Evolutionary conservation across 2,329 filamentous ascomycete genomes (phyloP), one percentile per base, ranked within the genome.

Genomic region (Dactylellina haptotyla): DNA sequence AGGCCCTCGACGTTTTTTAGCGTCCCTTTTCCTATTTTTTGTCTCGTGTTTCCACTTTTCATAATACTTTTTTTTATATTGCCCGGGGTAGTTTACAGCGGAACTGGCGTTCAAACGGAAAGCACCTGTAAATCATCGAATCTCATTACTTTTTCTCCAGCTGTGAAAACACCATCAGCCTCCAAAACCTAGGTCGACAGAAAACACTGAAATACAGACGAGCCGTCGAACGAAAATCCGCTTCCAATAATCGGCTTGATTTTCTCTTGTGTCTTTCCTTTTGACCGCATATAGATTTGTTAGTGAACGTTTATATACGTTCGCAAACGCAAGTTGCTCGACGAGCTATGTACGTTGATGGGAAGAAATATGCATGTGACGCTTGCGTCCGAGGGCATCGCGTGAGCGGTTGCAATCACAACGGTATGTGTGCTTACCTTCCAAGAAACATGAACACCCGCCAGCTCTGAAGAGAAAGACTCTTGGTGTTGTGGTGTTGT

Each of bases 351-450:
- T 86, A 93, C 81, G 91, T 93, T 82, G 89, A 97, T 86, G 94
- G 94, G 82, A 92, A 97, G 85, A 98, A 98, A 85, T 98, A 88
- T 85, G 94, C 94, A 83, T 98, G 94, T 86, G 92, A 96, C 84
- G 93, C 93, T 84, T 99, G 95, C 84, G 93, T 99, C 81, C 91
- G 95, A 83, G 95, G 95, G 80, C 95, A 99, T 85, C 92, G 95
- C 81, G 95, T 99, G 81, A 98, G 93, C 89, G 97, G 95, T 81
- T 99, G 95, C 85, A 92, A 94, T 82, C 95, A 99, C 83, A 87
- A 88, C 82, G 93, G 93, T 97, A 88, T 85, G 91, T 86, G 75
- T 78, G 79, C 67, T 78, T 78, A 78, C 76, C 51, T 30, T 73
- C 71, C 16, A 46, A 46, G 6, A 34, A 14, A 18, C 16, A n/a